Conservation (phyloP, 1,284 basidiomycete species). For the Ceratobasidium sp. region DNA sequence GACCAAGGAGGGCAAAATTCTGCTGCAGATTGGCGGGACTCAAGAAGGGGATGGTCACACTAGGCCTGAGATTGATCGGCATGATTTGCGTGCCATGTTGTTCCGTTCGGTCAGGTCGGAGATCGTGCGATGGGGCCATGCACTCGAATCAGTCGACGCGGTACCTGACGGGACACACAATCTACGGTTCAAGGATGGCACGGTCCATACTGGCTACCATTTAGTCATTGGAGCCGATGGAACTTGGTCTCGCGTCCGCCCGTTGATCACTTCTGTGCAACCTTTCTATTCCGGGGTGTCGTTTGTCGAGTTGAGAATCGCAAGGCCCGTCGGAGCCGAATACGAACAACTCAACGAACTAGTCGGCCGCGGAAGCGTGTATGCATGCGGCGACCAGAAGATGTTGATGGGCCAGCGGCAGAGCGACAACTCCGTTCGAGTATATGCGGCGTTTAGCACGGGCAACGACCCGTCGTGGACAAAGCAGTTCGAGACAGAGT, state of each 20-base stretch:
- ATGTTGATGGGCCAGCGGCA: slow-evolving; percentile 50
- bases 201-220: slow-evolving; percentile 43
- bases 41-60: slow-evolving; percentile 29
- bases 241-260: slow-evolving; percentile 54
- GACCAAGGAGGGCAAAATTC: slow-evolving; percentile 45
- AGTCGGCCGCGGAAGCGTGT: slow-evolving; percentile 49
- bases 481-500: slow-evolving; percentile 37
- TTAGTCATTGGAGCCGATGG: slow-evolving; percentile 60
- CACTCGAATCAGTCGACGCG: slow-evolving; percentile 39
- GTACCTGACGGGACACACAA: background rate
- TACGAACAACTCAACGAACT: slow-evolving; percentile 46
- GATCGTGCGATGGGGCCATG: slow-evolving; percentile 47
- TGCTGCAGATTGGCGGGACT: background rate
- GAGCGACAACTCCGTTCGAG: slow-evolving; percentile 48
- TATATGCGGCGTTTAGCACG: slow-evolving; percentile 47
- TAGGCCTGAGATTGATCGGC: slow-evolving; percentile 49
- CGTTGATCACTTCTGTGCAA: slow-evolving; percentile 48
- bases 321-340: no score
- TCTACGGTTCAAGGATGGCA: slow-evolving; percentile 42
- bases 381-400: slow-evolving; percentile 47
- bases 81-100: slow-evolving; percentile 47
- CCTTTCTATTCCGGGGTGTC: slow-evolving; percentile 52
- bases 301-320: slow-evolving; percentile 48
- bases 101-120: slow-evolving; percentile 44
- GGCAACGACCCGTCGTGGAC: slow-evolving; percentile 46